phyloP scores from a whole-genome alignment of 306 rosid genomes.

The Sphenostylis stenocarpa region DNA sequence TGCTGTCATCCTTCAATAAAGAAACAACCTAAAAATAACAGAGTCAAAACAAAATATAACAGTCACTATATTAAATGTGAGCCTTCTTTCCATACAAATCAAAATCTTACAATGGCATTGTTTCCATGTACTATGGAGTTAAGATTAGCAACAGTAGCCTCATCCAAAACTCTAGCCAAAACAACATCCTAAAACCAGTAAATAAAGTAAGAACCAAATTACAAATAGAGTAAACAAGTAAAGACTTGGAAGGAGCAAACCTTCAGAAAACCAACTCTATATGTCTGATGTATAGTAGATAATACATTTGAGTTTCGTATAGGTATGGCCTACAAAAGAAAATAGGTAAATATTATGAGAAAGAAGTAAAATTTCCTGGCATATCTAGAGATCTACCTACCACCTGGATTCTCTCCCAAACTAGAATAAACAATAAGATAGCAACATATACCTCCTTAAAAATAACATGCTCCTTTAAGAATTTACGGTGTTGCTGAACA shows the following conservation, averaged over 20 bases:
- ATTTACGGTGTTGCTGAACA: constrained; percentile 76
- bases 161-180: constrained; percentile 88
- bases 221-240: constrained; percentile 26
- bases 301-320: constrained; percentile 71
- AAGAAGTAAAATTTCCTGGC: not conserved
- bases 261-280: constrained; percentile 92
- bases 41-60: constrained; percentile 30
- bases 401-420: constrained; percentile 20
- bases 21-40: constrained; percentile 74
- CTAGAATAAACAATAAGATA: constrained; percentile 16
- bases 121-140: constrained; percentile 86
- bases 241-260: constrained; percentile 40
- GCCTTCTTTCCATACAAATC: not conserved
- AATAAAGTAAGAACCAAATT: constrained; percentile 27
- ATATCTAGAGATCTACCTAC: constrained; percentile 12
- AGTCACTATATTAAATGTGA: not conserved
- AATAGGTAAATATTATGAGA: not conserved
- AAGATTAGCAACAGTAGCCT: constrained; percentile 71
- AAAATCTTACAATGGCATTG: constrained; percentile 74
- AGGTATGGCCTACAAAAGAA: constrained; percentile 75
- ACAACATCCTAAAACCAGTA: constrained; percentile 71
- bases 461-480: constrained; percentile 82
- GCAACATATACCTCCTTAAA: constrained; percentile 79
- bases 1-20: constrained; percentile 78
- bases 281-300: constrained; percentile 95